A percentile compares a stretch with the other conserved stretches of the same genome.
Evolutionary conservation across 2,329 filamentous ascomycete genomes (phyloP).

Genomic region (Sclerotinia subarctica): DNA sequence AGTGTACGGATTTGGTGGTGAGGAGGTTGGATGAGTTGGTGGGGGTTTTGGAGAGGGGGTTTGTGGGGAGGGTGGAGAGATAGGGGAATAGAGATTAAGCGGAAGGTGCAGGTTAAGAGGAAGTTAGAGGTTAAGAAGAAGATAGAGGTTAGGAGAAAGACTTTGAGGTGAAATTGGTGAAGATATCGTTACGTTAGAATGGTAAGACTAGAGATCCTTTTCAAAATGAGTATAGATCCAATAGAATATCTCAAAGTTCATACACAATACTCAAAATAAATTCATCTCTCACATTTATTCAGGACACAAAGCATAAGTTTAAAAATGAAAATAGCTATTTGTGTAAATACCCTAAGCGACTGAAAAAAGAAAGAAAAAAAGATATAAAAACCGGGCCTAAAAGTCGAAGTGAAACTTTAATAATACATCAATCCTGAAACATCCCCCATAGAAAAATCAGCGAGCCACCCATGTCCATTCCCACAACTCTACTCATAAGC

Average conservation of each 20-base stretch:
- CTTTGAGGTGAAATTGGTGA: neutral
- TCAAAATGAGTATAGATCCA: neutral
- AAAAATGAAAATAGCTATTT: neutral
- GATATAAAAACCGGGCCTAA: neutral
- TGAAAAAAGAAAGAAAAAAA: neutral
- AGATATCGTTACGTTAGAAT: neutral
- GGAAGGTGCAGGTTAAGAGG: too few species aligned
- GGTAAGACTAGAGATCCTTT: neutral
- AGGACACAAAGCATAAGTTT: neutral
- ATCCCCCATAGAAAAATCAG: neutral
- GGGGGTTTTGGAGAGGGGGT: constrained; percentile 70
- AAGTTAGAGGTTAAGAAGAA: too few species aligned
- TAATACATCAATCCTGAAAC: too few species aligned
- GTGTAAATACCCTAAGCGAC: neutral
- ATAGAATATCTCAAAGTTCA: neutral
- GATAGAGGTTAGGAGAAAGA: neutral
- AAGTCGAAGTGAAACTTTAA: neutral
- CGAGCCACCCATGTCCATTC: too few species aligned
- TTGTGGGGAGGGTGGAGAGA: constrained; percentile 49
- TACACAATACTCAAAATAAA: neutral
- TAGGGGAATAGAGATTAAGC: constrained; percentile 16
- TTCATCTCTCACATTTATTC: neutral
- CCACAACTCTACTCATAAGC: constrained; percentile 22
- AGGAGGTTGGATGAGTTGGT: constrained; percentile 72
- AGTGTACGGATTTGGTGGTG: constrained; percentile 75